Evolutionary conservation across 163 green algal species (phyloP).

Genomic region (Volvox carteri): DNA sequence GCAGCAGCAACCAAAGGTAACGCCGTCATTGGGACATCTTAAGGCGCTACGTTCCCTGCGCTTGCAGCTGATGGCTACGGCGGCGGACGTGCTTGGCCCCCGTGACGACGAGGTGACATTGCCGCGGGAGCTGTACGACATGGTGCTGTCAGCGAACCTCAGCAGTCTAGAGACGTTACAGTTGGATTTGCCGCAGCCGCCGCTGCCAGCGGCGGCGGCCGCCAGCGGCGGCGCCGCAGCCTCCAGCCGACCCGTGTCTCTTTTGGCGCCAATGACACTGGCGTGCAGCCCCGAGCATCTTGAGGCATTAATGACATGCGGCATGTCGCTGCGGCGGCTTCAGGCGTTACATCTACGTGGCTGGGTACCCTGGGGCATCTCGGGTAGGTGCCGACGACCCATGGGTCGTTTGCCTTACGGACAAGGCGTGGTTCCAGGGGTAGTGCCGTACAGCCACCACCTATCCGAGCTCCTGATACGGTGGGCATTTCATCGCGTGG

Average conservation of each 20-base stretch:
- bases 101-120: neutral
- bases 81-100: neutral
- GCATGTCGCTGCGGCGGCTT: constrained; percentile 29
- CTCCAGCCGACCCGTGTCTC: too few species aligned
- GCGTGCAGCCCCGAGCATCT: constrained; percentile 2
- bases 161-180: neutral
- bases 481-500: neutral
- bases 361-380: neutral
- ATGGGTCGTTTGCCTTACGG: too few species aligned
- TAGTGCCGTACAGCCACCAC: too few species aligned
- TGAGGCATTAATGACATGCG: neutral
- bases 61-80: neutral
- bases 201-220: neutral
- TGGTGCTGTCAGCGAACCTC: constrained; percentile 3
- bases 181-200: constrained; percentile 3
- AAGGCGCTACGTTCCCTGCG: neutral
- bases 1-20: neutral
- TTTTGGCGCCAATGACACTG: constrained; percentile 4
- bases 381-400: neutral
- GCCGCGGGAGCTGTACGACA: neutral
- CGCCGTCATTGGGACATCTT: constrained; percentile 6
- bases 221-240: neutral
- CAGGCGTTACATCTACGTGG: constrained; percentile 2
- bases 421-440: too few species aligned
- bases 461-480: too few species aligned